Conservation (phyloP, 768 basidiomycete genomes). For the Kwoniella sp. region DNA sequence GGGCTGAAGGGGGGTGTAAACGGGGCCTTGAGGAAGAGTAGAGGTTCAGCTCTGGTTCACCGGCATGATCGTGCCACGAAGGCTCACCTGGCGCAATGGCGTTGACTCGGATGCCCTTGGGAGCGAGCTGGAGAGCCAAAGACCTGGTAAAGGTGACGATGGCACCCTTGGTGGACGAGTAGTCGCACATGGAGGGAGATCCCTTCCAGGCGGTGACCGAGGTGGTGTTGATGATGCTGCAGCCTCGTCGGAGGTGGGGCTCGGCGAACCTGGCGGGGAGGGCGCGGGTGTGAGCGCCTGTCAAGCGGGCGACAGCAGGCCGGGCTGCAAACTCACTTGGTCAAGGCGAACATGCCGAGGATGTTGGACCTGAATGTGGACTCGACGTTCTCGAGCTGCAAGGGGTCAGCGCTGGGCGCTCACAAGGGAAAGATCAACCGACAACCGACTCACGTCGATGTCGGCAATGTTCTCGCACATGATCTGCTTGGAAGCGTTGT, state of each 20-base stretch:
- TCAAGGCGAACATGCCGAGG: conserved; percentile 59
- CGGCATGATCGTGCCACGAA: not conserved
- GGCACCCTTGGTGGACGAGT: conserved; percentile 61
- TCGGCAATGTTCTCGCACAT: conserved; percentile 55
- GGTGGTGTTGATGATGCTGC: conserved; percentile 62
- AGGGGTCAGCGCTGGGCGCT: not conserved
- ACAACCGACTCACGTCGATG: conserved; percentile 50
- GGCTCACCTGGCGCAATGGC: conserved; percentile 50
- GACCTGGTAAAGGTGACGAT: conserved; percentile 60
- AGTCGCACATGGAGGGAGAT: conserved; percentile 53
- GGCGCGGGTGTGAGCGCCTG: too few relatives aligned
- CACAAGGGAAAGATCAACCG: not conserved
- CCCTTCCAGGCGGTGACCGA: conserved; percentile 54
- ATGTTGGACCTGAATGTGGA: conserved; percentile 61
- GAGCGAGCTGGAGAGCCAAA: conserved; percentile 56
- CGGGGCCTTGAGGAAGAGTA: conserved; percentile 53
- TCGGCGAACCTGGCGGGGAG: conserved; percentile 57
- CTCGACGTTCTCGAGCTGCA: conserved; percentile 55
- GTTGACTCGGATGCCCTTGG: conserved; percentile 61
- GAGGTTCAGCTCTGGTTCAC: not conserved
- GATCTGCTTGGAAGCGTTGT: conserved; percentile 54
- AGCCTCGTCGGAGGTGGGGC: conserved; percentile 60
- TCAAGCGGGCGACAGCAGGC: too few relatives aligned
- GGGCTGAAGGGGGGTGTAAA: conserved; percentile 61
- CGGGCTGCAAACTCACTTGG: conserved; percentile 52